phyloP scores from a whole-genome alignment of 2,329 filamentous ascomycete species.

The Exophiala sp. region DNA sequence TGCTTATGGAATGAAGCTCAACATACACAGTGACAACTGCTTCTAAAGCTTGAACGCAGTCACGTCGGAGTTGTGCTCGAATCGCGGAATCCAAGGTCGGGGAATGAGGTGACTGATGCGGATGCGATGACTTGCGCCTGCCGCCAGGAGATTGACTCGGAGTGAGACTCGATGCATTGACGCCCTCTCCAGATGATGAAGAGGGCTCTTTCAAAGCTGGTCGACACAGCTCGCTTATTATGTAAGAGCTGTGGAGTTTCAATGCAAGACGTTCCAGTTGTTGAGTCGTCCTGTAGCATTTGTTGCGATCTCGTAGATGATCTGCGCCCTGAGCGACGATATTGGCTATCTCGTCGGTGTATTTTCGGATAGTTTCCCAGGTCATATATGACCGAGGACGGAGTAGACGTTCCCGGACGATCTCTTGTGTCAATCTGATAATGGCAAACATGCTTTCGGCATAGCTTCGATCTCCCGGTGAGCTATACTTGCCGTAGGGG shows the following conservation, averaged over 20 bases:
- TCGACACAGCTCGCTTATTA: constrained; percentile 60
- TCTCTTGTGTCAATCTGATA: constrained; percentile 52
- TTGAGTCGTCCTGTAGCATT: constrained; percentile 42
- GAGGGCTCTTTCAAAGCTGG: constrained; percentile 53
- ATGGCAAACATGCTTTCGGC: constrained; percentile 59
- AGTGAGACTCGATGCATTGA: constrained; percentile 25
- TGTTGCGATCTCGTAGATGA: constrained; percentile 53
- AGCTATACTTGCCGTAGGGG: constrained; percentile 46
- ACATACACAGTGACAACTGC: constrained; percentile 59
- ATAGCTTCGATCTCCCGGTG: constrained; percentile 51
- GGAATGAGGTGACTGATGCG: constrained; percentile 13
- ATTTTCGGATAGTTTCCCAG: constrained; percentile 53
- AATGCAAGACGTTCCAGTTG: constrained; percentile 59
- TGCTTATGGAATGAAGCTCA: constrained; percentile 48
- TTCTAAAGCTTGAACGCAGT: constrained; percentile 55
- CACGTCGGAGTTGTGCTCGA: constrained; percentile 42
- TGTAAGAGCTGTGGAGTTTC: constrained; percentile 61
- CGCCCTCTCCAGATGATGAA: constrained; percentile 36
- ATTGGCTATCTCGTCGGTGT: constrained; percentile 54
- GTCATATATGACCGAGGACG: constrained; percentile 53
- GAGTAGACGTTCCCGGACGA: constrained; percentile 56
- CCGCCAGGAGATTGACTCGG: constrained; percentile 19
- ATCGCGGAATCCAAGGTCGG: constrained; percentile 15
- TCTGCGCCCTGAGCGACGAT: constrained; percentile 58
- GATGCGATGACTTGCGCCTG: constrained; percentile 15